phyloP scores from a whole-genome alignment of 495 filamentous ascomycete species.

The Lineolata rhizophorae region DNA sequence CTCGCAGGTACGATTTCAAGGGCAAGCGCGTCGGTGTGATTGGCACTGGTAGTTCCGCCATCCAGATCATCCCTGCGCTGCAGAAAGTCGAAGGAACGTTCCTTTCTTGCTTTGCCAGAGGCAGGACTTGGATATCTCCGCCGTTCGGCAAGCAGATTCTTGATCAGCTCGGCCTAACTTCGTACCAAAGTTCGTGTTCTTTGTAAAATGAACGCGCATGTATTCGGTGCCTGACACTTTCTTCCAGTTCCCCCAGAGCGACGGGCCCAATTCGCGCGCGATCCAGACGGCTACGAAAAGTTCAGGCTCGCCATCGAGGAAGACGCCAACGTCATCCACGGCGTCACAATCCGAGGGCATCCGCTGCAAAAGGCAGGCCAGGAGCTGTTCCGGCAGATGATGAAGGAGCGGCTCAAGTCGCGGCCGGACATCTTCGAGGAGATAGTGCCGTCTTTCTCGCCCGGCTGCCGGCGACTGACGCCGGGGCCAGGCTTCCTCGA shows the following conservation, averaged over 20 bases:
- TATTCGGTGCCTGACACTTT: neutral
- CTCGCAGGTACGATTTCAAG: constrained; percentile 25
- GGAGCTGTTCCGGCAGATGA: too few species aligned
- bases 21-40: constrained; percentile 36
- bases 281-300: constrained; percentile 11
- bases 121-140: constrained; percentile 12
- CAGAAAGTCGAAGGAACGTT: constrained; percentile 10
- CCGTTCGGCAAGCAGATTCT: constrained; percentile 8
- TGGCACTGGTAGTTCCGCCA: constrained; percentile 19
- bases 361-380: too few species aligned
- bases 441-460: constrained; percentile 11
- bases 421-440: constrained; percentile 30
- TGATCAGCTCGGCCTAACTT: too few species aligned
- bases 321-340: constrained; percentile 16
- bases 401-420: too few species aligned
- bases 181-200: too few species aligned
- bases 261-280: constrained; percentile 6
- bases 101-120: constrained; percentile 6
- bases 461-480: constrained; percentile 13
- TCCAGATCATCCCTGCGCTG: constrained; percentile 12
- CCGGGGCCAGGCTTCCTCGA: constrained; percentile 18
- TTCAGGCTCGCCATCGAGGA: constrained; percentile 16
- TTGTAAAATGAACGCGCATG: too few species aligned
- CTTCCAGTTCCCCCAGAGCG: constrained; percentile 5
- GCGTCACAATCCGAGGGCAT: constrained; percentile 13